A percentile compares a stretch with the other conserved stretches of the same genome.
These are phyloP conservation scores for Venturiaceae sp. DNA, from an alignment of 2,329 filamentous ascomycete species.

Conservation along the genomic window DNA sequence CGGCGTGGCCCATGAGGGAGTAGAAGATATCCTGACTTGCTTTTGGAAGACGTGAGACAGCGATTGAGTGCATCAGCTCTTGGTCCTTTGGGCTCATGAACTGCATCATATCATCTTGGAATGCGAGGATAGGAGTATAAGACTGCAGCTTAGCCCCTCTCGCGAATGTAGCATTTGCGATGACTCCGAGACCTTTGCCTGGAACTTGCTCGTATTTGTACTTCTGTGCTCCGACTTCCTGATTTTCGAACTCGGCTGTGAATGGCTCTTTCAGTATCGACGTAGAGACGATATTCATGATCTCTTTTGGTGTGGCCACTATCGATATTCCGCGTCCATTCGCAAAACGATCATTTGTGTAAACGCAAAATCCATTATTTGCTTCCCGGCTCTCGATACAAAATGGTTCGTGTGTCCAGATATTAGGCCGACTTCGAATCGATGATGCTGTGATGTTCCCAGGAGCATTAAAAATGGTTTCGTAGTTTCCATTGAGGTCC, in stretches of 20 bases:
- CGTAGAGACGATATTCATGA: neutral
- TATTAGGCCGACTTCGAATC: neutral
- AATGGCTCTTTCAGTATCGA: neutral
- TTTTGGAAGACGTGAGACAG: slow-evolving; percentile 4
- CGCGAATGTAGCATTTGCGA: slow-evolving; percentile 4
- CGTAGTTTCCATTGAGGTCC: neutral
- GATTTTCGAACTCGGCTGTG: neutral
- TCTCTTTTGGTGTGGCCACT: slow-evolving; percentile 2
- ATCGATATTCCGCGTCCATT: slow-evolving; percentile 9
- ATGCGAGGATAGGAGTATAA: neutral
- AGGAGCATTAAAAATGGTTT: neutral
- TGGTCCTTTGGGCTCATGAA: neutral
- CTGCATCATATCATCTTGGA: slow-evolving; percentile 9
- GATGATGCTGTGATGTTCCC: neutral
- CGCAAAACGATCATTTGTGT: slow-evolving; percentile 8
- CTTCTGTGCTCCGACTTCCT: neutral
- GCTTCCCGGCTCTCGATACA: slow-evolving; percentile 7
- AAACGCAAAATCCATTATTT: slow-evolving; percentile 9
- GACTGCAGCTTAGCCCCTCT: neutral
- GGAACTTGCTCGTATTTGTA: slow-evolving; percentile 2
- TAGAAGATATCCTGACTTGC: slow-evolving; percentile 2
- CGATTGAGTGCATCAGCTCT: neutral
- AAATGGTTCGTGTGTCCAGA: slow-evolving; percentile 10
- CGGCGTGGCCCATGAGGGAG: slow-evolving; percentile 7
- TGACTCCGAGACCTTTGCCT: slow-evolving; percentile 5